Evolutionary conservation across 148 eudicot species (phyloP), one percentile per base, ranked within the genome.

Genomic region (Arbutus unedo): DNA sequence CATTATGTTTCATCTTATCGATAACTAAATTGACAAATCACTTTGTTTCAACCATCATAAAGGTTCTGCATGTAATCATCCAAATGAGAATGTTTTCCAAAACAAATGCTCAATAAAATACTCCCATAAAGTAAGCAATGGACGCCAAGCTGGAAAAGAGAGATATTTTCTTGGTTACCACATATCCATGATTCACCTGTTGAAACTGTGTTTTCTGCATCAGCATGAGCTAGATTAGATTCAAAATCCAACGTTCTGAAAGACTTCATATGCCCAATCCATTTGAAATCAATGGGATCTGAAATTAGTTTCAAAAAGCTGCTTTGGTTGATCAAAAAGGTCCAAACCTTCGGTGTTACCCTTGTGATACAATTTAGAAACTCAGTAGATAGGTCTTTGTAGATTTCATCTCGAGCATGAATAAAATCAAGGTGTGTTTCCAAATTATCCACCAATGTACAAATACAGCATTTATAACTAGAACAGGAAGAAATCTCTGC

Each of bases 101-200:
- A 86, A 82, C 92, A 89, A 76, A 85, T 79, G 81, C 84, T 87
- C 16, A 88, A 90, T 76, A 93, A 85, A 23, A 81, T 80, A 15
- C 79, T 80, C n/a, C 97, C 97, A 83, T 90, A 92, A 14, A 86
- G 19, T 50, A 90, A 81, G 82, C 93, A 92, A 79, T 92, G 93
- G 64, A 83, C 74, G 64, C 95, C 91, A 60, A 93, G 91, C 83
- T 76, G 82, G 74, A 84, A 54, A 2, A 54, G 43, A 66, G 43
- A 66, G 71, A 66, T 66, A 59, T 85, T 84, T 25, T 76, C 80
- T 74, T 80, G 83, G 55, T 73, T 51, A 23, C 23, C 11, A 67
- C 70, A 44, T 14, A 15, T 78, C 25, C 48, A 71, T n/a, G 48
- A 80, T 62, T 70, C 85, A 70, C 72, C 60, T 68, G 48, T 51